Evolutionary conservation across 805 yeast genomes (phyloP).

Genomic region (Ogataea pini): DNA sequence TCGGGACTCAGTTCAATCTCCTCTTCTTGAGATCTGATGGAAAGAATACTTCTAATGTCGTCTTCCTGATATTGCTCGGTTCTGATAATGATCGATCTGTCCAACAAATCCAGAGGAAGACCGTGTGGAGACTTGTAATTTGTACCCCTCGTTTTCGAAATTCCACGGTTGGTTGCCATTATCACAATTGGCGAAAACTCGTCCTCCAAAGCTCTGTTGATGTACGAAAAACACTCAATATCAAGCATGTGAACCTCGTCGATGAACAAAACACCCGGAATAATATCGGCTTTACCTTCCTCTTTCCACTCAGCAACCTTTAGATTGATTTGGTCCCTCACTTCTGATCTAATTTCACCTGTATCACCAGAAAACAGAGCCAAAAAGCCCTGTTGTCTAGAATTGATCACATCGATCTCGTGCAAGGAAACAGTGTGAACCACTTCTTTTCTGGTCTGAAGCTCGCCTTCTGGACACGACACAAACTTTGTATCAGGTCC

Average conservation of each 20-base stretch:
- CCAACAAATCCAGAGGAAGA: slow-evolving; percentile 91
- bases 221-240: slow-evolving; percentile 91
- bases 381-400: slow-evolving; percentile 79
- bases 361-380: slow-evolving; percentile 72
- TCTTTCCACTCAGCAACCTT: slow-evolving; percentile 96
- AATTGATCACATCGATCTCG: slow-evolving; percentile 94
- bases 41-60: slow-evolving; percentile 80
- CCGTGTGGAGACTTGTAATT: slow-evolving; percentile 94
- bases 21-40: slow-evolving; percentile 80
- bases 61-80: slow-evolving; percentile 85
- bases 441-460: slow-evolving; percentile 95
- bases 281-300: slow-evolving; percentile 96
- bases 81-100: slow-evolving; percentile 86
- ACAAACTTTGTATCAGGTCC: slow-evolving; percentile 89
- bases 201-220: slow-evolving; percentile 91
- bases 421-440: slow-evolving; percentile 97
- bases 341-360: slow-evolving; percentile 90
- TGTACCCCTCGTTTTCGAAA: slow-evolving; percentile 89
- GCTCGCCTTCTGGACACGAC: slow-evolving; percentile 98
- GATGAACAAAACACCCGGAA: slow-evolving; percentile 96
- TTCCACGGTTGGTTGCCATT: slow-evolving; percentile 93
- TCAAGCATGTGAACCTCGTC: slow-evolving; percentile 99
- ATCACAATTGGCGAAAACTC: slow-evolving; percentile 93
- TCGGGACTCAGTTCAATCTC: slow-evolving; percentile 60
- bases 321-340: slow-evolving; percentile 51